phyloP scores from a whole-genome alignment of 2,329 filamentous ascomycete species.

The Xylariaceae sp. region DNA sequence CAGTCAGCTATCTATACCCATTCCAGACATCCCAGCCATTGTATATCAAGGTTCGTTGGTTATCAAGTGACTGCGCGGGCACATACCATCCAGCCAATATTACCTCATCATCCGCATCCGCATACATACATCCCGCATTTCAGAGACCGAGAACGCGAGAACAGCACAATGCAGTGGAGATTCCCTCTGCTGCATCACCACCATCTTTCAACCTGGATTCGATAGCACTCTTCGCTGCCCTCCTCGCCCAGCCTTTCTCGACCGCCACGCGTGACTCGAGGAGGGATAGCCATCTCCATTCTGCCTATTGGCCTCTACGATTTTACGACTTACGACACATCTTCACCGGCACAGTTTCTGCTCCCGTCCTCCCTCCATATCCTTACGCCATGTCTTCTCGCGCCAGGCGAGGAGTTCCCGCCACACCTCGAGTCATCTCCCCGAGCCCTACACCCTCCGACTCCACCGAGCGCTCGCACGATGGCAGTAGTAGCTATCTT shows the following conservation, averaged over 20 bases:
- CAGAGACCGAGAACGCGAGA: constrained; percentile 3
- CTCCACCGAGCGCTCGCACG: constrained; percentile 58
- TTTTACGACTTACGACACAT: constrained; percentile 56
- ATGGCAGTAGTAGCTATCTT: constrained; percentile 59
- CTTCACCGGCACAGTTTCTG: constrained; percentile 62
- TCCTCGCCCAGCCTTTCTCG: constrained; percentile 42
- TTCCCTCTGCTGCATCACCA: constrained; percentile 60
- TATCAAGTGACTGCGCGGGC: not conserved
- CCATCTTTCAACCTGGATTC: constrained; percentile 63
- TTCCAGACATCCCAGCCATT: too few species aligned
- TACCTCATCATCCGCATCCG: constrained; percentile 26
- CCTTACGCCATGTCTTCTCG: constrained; percentile 60
- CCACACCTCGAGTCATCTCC: constrained; percentile 86
- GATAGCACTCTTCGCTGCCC: constrained; percentile 50
- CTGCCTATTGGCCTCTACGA: constrained; percentile 54
- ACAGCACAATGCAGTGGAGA: constrained; percentile 62
- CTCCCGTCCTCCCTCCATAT: constrained; percentile 67
- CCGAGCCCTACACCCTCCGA: constrained; percentile 81
- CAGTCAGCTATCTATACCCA: too few species aligned
- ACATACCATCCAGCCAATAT: constrained; percentile 7
- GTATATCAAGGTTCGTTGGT: not conserved
- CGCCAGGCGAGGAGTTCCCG: constrained; percentile 66
- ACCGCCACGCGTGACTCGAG: constrained; percentile 49
- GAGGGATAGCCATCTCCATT: constrained; percentile 60
- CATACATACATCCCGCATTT: constrained; percentile 20